A percentile compares a stretch with the other conserved stretches of the same genome.
Conservation (phyloP, 2,329 filamentous ascomycete species). For the Drechslerella stenobrocha region DNA sequence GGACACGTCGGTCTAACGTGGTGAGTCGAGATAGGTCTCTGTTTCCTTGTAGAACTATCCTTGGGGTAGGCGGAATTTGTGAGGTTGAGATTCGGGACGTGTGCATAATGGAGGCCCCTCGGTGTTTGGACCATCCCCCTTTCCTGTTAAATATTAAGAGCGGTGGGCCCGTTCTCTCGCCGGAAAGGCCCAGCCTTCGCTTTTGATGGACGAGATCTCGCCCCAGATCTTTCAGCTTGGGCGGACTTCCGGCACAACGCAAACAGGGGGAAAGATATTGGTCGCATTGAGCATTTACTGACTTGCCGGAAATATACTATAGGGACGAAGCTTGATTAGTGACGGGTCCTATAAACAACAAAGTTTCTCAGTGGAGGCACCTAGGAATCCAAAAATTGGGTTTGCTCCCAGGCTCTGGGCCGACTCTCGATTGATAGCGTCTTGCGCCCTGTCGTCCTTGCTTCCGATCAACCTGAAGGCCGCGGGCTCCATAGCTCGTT, state of each 20-base stretch:
- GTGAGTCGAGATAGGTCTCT: neutral
- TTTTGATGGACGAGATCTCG: neutral
- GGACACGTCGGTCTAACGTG: neutral
- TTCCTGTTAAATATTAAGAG: too few relatives aligned
- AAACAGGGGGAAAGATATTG: constrained; percentile 33
- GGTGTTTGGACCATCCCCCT: too few relatives aligned
- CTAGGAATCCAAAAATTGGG: too few relatives aligned
- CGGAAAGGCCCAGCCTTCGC: too few relatives aligned
- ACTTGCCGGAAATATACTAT: constrained; percentile 18
- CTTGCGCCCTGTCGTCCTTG: neutral
- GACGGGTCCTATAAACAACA: constrained; percentile 7
- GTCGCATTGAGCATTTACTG: constrained; percentile 19
- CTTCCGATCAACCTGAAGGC: neutral
- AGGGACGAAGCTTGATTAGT: constrained; percentile 22
- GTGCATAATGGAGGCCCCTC: neutral
- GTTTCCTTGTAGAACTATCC: neutral
- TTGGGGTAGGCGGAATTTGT: neutral
- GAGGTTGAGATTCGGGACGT: neutral
- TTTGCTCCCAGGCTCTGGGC: neutral
- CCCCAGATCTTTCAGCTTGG: constrained; percentile 6
- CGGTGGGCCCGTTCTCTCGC: too few relatives aligned
- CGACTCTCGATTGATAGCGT: neutral
- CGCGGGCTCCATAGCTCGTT: neutral
- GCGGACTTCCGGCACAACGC: constrained; percentile 31
- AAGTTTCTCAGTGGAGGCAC: neutral